phyloP scores from a whole-genome alignment of 2,329 filamentous ascomycete species.

The Plenodomus lindquistii region DNA sequence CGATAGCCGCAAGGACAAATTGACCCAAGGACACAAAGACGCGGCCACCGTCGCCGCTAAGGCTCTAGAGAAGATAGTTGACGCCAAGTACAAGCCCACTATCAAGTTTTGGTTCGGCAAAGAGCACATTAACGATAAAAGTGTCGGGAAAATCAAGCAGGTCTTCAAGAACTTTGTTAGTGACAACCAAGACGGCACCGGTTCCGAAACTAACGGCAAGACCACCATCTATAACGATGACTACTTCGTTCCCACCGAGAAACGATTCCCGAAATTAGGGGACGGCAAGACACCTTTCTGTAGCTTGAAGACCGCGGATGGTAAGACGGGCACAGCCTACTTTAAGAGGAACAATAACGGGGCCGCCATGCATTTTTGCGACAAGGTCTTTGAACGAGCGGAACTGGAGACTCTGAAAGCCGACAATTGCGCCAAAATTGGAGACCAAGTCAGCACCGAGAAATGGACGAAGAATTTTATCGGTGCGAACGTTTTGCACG shows the following conservation, averaged over 20 bases:
- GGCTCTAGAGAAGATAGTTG: conserved; percentile 10
- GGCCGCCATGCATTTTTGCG: conserved; percentile 8
- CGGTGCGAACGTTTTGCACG: conserved; percentile 2
- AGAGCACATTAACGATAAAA: conserved; percentile 4
- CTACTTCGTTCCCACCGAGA: conserved; percentile 1
- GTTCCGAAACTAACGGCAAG: not conserved
- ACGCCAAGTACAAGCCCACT: conserved; percentile 4
- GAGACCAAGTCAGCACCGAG: not conserved
- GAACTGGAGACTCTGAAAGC: conserved; percentile 1
- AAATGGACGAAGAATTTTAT: conserved; percentile 5
- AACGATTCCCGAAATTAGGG: not conserved
- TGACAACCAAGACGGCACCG: conserved; percentile 3
- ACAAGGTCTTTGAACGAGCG: conserved; percentile 5
- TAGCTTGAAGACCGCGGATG: not conserved
- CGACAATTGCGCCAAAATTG: not conserved
- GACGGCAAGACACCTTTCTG: conserved; percentile 7
- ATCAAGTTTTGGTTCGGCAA: conserved; percentile 5
- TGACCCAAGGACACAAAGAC: conserved; percentile 12
- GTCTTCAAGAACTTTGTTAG: conserved; percentile 9
- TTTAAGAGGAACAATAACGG: conserved; percentile 4
- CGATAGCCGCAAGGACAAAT: conserved; percentile 10
- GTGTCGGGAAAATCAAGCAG: conserved; percentile 1
- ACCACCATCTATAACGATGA: not conserved
- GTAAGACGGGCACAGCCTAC: conserved; percentile 7
- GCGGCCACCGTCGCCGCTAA: conserved; percentile 11